A percentile compares a stretch with the other conserved stretches of the same genome.
Conservation (phyloP, 441 rosid species). For the Isatis lusitanica region DNA sequence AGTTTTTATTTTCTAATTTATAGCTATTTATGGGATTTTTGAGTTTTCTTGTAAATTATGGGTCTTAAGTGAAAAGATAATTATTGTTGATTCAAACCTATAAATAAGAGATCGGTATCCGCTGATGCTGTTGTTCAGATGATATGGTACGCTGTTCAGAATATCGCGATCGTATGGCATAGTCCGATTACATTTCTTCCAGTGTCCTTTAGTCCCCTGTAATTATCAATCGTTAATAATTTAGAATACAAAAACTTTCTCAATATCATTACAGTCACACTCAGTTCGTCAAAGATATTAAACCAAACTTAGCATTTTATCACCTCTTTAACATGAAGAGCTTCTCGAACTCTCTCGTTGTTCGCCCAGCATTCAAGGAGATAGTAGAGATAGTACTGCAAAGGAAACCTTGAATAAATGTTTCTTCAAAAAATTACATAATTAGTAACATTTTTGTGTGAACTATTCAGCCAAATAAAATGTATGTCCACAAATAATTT, state of each 20-base stretch:
- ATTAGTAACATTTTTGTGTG: too few species aligned
- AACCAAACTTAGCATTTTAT: not conserved
- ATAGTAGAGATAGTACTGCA: constrained; percentile 41
- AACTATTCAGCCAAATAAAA: too few species aligned
- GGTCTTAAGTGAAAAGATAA: too few species aligned
- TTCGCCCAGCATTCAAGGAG: constrained; percentile 50
- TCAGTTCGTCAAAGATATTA: not conserved
- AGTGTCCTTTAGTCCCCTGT: not conserved
- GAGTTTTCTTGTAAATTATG: too few species aligned
- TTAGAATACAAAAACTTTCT: not conserved
- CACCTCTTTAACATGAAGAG: constrained; percentile 36
- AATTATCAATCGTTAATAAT: not conserved
- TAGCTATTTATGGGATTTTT: too few species aligned
- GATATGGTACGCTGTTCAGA: constrained; percentile 16
- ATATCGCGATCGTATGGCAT: not conserved
- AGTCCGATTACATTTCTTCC: not conserved
- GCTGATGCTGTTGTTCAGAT: constrained; percentile 18
- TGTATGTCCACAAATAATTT: not conserved
- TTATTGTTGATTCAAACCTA: not conserved
- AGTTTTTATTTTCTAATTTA: too few species aligned
- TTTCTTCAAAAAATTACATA: too few species aligned
- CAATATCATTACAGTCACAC: not conserved
- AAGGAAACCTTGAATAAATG: not conserved
- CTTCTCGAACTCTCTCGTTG: constrained; percentile 45
- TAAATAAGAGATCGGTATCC: constrained; percentile 57